Base-by-base conservation (phyloP, 2,329 filamentous ascomycete species). In the Sporothrix mexicana region DNA sequence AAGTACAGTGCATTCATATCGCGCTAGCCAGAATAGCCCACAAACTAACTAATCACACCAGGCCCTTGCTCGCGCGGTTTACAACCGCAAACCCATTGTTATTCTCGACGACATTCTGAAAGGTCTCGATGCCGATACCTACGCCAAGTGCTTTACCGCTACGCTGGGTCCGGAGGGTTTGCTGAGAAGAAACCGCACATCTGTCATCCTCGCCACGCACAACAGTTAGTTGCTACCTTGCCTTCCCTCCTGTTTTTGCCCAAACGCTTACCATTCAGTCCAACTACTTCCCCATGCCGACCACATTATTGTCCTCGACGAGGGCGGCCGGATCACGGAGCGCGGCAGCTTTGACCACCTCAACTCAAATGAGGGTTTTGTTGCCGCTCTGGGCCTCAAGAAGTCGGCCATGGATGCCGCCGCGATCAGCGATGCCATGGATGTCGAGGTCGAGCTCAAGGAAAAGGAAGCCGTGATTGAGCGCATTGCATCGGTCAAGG, bases 21-120 rank as follows among this genome's bases (percentile, higher is more conserved):
- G 7, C 3, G 30, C 30, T 36, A 36, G 30, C 2, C 3, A 36
- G 17, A 6, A 1, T 47, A 20, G 15, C 4, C 55, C 20, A 15
- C 12, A 30, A 17, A 17, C 20, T 59, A 59, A n/a, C 15, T 45
- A 45, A 69, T 13, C 2, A 17, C 25, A 41, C 25, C 25, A 83
- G 78, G 80, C 83, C 2, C 77, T 87, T 1, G 85, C 86, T 3
- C 80, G 86, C 17, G 85, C 85, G 0, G 77, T 87, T 0, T 88
- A 85, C 73, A 74, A 73, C 59, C 69, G 73, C 25, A 73, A 74
- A 41, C 66, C 73, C 6, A 74, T 75, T 36, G 73, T 75, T 47
- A 70, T 75, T 12, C 69, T 75, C 3, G 74, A 74, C 64, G 73
- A 75, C n/a, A 70, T 75, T 23, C 51, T 75, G 9, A 75, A 73